Conservation (phyloP, 208 protist species). For the Borovskyia barvae region DNA sequence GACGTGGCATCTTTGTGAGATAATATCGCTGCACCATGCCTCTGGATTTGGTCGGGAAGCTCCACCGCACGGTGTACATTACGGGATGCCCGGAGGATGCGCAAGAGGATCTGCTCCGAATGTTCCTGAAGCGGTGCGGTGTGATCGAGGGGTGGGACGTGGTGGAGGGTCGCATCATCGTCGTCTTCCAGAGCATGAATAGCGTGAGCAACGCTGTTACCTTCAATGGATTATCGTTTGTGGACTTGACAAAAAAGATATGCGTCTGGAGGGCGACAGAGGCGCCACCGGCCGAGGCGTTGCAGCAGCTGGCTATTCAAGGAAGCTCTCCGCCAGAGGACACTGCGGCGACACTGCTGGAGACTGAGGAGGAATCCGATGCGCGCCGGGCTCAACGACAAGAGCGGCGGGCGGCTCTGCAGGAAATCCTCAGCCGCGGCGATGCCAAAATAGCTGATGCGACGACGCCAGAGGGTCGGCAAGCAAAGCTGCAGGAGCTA, state of each 20-base stretch:
- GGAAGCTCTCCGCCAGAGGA: neutral
- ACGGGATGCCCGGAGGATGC: constrained; percentile 46
- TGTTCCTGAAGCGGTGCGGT: constrained; percentile 73
- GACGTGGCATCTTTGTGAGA: neutral
- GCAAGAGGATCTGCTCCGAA: constrained; percentile 68
- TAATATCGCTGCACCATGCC: no score
- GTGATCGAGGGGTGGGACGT: constrained; percentile 79
- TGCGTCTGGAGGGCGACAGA: constrained; percentile 79
- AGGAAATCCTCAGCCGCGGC: constrained; percentile 27
- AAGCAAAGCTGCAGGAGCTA: constrained; percentile 44
- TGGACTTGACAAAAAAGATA: constrained; percentile 56
- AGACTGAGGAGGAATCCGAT: constrained; percentile 14
- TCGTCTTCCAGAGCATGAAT: constrained; percentile 81
- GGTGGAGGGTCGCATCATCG: constrained; percentile 44
- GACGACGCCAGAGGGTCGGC: constrained; percentile 12
- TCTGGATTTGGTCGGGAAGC: constrained; percentile 79
- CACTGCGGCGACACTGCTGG: neutral
- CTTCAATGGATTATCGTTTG: constrained; percentile 76
- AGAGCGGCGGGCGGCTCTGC: constrained; percentile 41
- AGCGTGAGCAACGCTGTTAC: constrained; percentile 80
- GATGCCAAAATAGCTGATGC: constrained; percentile 31
- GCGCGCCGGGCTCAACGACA: constrained; percentile 16
- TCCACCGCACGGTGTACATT: constrained; percentile 87
- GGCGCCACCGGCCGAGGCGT: constrained; percentile 48
- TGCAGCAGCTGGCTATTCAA: constrained; percentile 64